Evolutionary conservation across 176 grass and related monocot genomes (phyloP).

Genomic region (Puccinellia tenuiflora): DNA sequence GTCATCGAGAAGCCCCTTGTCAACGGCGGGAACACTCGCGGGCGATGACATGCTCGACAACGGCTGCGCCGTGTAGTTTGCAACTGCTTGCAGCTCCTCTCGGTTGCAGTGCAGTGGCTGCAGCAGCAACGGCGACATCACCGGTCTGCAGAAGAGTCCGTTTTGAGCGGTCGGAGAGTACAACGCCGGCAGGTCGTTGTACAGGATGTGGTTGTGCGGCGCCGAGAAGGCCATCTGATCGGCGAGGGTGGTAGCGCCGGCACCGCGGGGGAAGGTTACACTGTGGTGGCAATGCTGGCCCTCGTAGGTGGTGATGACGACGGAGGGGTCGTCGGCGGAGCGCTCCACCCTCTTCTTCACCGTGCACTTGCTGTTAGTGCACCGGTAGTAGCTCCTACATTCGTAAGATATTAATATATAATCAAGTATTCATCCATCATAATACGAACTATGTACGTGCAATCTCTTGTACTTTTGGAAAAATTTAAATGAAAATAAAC

Average conservation of each 20-base stretch:
- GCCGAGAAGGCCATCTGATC: conserved; percentile 22
- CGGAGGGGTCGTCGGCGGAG: conserved; percentile 53
- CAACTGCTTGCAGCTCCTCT: neutral
- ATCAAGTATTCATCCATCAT: neutral
- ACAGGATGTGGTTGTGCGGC: conserved; percentile 17
- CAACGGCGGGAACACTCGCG: neutral
- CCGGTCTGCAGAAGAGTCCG: neutral
- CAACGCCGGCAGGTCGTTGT: neutral
- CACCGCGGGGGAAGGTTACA: conserved; percentile 31
- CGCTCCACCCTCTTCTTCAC: conserved; percentile 88
- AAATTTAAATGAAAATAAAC: neutral
- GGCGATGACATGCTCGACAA: neutral
- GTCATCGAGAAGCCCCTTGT: conserved; percentile 73
- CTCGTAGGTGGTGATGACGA: conserved; percentile 84
- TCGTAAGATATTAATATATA: neutral
- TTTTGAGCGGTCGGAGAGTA: neutral
- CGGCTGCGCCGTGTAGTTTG: neutral
- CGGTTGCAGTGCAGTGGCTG: conserved; percentile 4
- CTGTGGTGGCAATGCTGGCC: conserved; percentile 82
- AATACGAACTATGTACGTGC: neutral
- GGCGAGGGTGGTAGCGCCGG: neutral
- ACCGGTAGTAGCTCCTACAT: conserved; percentile 72
- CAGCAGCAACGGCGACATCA: neutral
- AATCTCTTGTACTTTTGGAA: neutral
- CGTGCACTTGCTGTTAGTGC: conserved; percentile 65